Conservation (phyloP, 345 rosid species). For the Psidium guajava region DNA sequence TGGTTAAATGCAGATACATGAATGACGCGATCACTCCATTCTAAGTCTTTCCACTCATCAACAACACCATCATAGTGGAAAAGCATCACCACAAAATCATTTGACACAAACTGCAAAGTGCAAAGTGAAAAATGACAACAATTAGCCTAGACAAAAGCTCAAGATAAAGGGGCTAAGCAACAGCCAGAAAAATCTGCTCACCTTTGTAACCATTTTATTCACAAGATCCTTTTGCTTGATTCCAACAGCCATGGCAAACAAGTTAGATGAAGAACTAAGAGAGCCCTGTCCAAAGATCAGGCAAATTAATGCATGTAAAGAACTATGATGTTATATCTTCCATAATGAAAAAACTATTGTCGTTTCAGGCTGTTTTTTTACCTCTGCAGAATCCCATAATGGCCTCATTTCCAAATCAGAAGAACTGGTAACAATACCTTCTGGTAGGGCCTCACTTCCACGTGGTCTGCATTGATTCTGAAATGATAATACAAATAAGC, state of each 20-base stretch:
- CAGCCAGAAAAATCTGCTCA: not conserved
- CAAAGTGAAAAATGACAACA: not conserved
- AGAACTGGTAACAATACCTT: constrained; percentile 30
- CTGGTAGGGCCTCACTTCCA: constrained; percentile 49
- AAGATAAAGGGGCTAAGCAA: not conserved
- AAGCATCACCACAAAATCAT: constrained; percentile 61
- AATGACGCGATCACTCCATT: constrained; percentile 49
- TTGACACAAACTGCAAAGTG: constrained; percentile 47
- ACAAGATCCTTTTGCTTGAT: constrained; percentile 48
- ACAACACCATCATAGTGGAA: constrained; percentile 85
- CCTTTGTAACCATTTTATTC: constrained; percentile 44
- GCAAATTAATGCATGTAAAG: not conserved
- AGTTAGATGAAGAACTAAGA: constrained; percentile 12
- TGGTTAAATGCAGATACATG: constrained; percentile 74
- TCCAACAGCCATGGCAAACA: constrained; percentile 50
- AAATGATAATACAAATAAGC: constrained; percentile 6
- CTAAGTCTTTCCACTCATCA: constrained; percentile 64
- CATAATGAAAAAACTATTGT: too few relatives aligned
- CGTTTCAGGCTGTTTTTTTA: not conserved
- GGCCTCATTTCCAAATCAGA: constrained; percentile 56
- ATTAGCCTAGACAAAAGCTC: not conserved
- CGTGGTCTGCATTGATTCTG: constrained; percentile 34
- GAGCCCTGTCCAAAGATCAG: constrained; percentile 14
- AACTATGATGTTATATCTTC: not conserved
- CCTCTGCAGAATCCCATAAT: constrained; percentile 46